Evolutionary conservation across 2,329 filamentous ascomycete genomes (phyloP).

Genomic region (Claviceps lovelessii): DNA sequence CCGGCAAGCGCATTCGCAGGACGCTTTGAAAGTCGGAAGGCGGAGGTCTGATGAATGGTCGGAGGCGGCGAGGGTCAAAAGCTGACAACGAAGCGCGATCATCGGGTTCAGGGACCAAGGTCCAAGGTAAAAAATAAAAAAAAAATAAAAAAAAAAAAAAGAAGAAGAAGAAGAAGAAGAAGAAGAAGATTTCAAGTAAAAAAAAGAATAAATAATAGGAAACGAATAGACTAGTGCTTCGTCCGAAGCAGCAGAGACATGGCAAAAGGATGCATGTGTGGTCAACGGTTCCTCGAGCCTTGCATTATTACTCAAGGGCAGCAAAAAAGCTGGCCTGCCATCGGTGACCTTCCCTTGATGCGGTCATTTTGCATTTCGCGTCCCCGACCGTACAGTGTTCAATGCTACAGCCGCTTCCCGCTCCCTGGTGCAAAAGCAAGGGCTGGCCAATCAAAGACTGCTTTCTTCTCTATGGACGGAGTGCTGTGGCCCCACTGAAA

Average conservation of each 20-base stretch:
- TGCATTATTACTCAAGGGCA: not conserved
- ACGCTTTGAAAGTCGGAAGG: not conserved
- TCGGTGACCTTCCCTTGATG: not conserved
- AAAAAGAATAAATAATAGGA: not conserved
- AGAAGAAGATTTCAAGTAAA: too few species aligned
- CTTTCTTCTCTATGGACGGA: not conserved
- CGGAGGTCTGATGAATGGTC: not conserved
- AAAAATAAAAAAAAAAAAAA: not conserved
- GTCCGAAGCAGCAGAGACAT: not conserved
- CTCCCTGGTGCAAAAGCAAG: not conserved
- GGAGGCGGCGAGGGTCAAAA: not conserved
- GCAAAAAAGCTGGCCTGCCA: not conserved
- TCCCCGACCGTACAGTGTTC: not conserved
- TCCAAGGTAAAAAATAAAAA: not conserved
- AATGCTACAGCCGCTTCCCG: not conserved
- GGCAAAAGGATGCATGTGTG: not conserved
- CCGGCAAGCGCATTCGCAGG: constrained; percentile 2
- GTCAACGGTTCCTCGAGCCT: not conserved
- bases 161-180: not conserved
- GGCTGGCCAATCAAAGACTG: not conserved
- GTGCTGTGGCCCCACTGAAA: not conserved
- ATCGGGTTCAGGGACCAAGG: not conserved
- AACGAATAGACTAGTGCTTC: not conserved
- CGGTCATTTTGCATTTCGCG: not conserved
- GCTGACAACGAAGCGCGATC: not conserved